Percentiles rank a stretch among this genome's conserved stretches.
Evolutionary conservation across 805 yeast genomes (phyloP).

Genomic region (Blastobotrys terrestris): DNA sequence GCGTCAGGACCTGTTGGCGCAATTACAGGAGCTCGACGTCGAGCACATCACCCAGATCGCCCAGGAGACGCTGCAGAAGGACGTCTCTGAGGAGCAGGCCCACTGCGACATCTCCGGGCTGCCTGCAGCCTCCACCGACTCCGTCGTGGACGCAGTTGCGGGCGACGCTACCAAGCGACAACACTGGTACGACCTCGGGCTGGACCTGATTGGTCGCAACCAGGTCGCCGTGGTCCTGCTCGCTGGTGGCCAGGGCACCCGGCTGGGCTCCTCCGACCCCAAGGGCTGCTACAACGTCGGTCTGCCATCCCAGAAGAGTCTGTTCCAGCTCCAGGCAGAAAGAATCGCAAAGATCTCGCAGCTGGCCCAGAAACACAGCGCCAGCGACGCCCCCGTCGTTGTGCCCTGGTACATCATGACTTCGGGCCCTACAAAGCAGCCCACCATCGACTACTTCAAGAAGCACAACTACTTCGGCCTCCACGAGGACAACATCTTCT

Average conservation of each 20-base stretch:
- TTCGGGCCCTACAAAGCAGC: conserved; percentile 72
- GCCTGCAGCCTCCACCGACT: conserved; percentile 27
- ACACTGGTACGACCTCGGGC: conserved; percentile 49
- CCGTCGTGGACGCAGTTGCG: conserved; percentile 27
- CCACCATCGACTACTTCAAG: conserved; percentile 67
- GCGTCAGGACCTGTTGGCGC: conserved; percentile 25
- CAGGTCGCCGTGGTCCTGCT: conserved; percentile 84
- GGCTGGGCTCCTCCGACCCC: conserved; percentile 84
- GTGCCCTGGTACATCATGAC: conserved; percentile 95
- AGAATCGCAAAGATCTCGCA: conserved; percentile 59
- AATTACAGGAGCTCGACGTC: conserved; percentile 34
- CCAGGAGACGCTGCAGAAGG: conserved; percentile 17
- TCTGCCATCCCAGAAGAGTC: conserved; percentile 73
- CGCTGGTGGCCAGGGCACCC: conserved; percentile 99
- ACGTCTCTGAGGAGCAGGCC: conserved; percentile 3
- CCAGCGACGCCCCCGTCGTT: conserved; percentile 20
- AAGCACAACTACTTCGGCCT: conserved; percentile 69
- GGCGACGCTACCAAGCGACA: conserved; percentile 24
- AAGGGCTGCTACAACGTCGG: conserved; percentile 91
- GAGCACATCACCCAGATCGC: conserved; percentile 28
- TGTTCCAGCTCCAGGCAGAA: conserved; percentile 92
- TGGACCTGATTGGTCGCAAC: conserved; percentile 58
- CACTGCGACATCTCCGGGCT: conserved; percentile 23
- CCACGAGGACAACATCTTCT: conserved; percentile 48
- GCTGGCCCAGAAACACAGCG: conserved; percentile 37